Base-by-base conservation (phyloP, 352 stramenopile species). In the Globisporangium megalacanthum region DNA sequence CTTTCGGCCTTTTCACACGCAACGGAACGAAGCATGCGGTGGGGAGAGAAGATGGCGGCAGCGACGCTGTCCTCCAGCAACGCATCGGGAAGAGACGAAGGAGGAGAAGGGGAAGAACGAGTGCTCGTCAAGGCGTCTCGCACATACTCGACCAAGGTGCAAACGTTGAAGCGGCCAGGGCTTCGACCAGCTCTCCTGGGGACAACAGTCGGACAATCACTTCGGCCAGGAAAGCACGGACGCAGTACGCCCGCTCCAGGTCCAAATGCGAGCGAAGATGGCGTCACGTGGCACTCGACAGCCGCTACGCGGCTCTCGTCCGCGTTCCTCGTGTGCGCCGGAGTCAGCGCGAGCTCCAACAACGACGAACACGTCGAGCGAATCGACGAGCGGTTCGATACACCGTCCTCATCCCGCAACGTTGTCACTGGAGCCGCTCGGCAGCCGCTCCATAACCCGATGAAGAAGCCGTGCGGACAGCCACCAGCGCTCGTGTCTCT, bases 241-340 rank as follows among this genome's bases (percentile, higher is more conserved):
- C 19, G 1, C 37, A 48, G 3, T 29, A 9, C 17, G 8, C 4
- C 4, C 1, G 3, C 20, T 22, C 11, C 17, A 8, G 33, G 17
- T 19, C 19, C 41, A 0, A 9, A 13, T 39, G n/a, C 31, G 14
- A 14, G 25, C 22, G 17, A 29, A 3, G 6, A 22, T 20, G 5
- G 2, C 33, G 7, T 37, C 37, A 25, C n/a, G 22, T 6, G 33
- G 6, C 17, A 19, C 4, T 15, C 22, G 22, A 22, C 20, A 14
- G 31, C 25, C 31, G 6, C 19, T 3, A 15, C 14, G 20, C 1
- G 31, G 15, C 37, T 22, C 10, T 49, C 57, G 20, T 54, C 57
- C 14, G 33, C 35, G 17, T 58, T 63, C 35, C 46, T 63, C 20
- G 50, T 63, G 6, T 63, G 57, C 33, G 51, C 57, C 20, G 57